These are phyloP conservation scores for Camelina sativa DNA, from an alignment of 345 rosid genomes.

Conservation along the genomic window DNA sequence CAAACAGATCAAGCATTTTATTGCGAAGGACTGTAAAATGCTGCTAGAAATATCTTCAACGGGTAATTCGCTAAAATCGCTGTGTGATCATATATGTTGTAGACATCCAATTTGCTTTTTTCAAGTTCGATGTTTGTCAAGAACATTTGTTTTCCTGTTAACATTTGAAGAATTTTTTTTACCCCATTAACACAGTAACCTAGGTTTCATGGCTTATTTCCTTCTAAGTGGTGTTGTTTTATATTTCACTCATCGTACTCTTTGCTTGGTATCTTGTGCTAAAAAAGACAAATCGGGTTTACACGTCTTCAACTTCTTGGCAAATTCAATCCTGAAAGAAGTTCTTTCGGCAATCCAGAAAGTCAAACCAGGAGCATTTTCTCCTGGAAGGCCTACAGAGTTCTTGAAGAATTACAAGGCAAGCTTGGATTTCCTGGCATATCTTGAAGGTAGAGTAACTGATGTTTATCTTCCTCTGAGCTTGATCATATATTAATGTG, in stretches of 20 bases:
- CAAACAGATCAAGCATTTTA: slow-evolving; percentile 63
- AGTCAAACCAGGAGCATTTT: slow-evolving; percentile 95
- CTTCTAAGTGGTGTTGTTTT: slow-evolving; percentile 23
- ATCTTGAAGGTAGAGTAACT: slow-evolving; percentile 84
- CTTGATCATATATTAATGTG: slow-evolving; percentile 17
- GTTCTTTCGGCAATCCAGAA: slow-evolving; percentile 82
- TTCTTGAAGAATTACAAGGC: slow-evolving; percentile 93
- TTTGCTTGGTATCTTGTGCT: slow-evolving; percentile 25
- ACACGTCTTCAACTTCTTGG: slow-evolving; percentile 94
- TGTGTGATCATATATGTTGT: not conserved
- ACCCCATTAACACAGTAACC: not conserved
- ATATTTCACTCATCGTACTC: slow-evolving; percentile 13
- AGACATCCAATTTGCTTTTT: not conserved
- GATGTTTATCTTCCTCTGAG: slow-evolving; percentile 27
- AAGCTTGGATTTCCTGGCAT: slow-evolving; percentile 80
- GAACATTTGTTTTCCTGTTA: not conserved
- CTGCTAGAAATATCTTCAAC: slow-evolving; percentile 82
- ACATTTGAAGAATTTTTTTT: not conserved
- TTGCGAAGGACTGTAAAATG: slow-evolving; percentile 78
- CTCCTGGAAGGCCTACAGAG: slow-evolving; percentile 96
- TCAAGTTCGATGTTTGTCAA: slow-evolving; percentile 2
- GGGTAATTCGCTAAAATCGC: slow-evolving; percentile 51
- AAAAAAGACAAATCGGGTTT: slow-evolving; percentile 89
- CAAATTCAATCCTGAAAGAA: slow-evolving; percentile 95
- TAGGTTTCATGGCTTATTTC: slow-evolving; percentile 13